phyloP scores from a whole-genome alignment of 1,284 basidiomycete species.

The Meira nashicola region DNA sequence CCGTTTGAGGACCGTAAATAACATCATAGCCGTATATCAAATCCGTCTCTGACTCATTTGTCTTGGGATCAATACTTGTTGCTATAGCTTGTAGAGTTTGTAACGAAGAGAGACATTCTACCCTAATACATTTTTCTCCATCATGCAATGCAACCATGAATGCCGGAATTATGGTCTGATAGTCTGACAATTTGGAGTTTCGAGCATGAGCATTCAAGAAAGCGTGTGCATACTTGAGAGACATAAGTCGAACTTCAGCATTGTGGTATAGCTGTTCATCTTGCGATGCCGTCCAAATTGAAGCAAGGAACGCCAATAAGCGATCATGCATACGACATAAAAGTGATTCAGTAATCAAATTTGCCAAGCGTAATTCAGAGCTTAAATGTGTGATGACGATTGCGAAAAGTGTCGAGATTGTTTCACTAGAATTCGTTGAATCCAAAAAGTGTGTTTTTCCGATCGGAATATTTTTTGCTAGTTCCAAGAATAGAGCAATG shows the following conservation, averaged over 20 bases:
- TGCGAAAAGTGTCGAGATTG: no score
- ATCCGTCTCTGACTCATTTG: slow-evolving; percentile 52
- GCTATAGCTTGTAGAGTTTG: slow-evolving; percentile 53
- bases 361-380: no score
- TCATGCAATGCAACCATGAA: slow-evolving; percentile 67
- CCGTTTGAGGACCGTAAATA: slow-evolving; percentile 67
- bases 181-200: slow-evolving; percentile 57
- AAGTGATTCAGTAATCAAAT: slow-evolving; percentile 49
- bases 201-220: slow-evolving; percentile 55
- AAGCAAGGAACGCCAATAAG: slow-evolving; percentile 73
- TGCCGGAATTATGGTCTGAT: slow-evolving; percentile 78
- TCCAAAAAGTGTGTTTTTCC: no score
- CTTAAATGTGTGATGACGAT: no score
- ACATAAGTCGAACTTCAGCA: slow-evolving; percentile 62
- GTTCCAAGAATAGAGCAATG: no score
- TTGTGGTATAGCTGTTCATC: slow-evolving; percentile 2
- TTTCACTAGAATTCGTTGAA: no score
- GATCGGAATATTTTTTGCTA: no score
- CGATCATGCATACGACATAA: slow-evolving; percentile 69
- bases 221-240: slow-evolving; percentile 71
- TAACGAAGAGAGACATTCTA: slow-evolving; percentile 66
- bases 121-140: slow-evolving; percentile 59
- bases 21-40: slow-evolving; percentile 75
- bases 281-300: slow-evolving; percentile 59
- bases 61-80: slow-evolving; percentile 53